Evolutionary conservation across 345 rosid genomes (phyloP).

Genomic region (Geranium brycei): DNA sequence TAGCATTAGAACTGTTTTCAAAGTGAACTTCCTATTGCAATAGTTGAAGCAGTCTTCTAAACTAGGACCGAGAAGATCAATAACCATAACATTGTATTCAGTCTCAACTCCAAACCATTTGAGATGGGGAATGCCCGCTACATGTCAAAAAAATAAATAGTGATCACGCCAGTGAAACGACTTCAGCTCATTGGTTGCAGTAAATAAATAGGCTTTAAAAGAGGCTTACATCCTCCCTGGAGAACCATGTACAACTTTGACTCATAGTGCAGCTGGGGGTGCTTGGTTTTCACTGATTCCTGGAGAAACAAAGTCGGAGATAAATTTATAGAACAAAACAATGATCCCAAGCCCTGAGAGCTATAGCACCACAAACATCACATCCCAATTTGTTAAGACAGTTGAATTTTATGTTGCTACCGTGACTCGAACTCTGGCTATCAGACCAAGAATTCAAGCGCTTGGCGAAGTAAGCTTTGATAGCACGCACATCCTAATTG

Average conservation of each 20-base stretch:
- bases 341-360: not conserved
- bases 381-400: too few relatives aligned
- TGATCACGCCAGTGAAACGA: not conserved
- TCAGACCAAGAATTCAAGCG: too few relatives aligned
- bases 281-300: conserved; percentile 87
- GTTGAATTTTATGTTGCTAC: too few relatives aligned
- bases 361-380: not conserved
- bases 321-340: not conserved
- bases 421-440: too few relatives aligned
- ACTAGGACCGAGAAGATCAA: conserved; percentile 90
- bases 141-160: conserved; percentile 8
- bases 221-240: conserved; percentile 81
- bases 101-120: conserved; percentile 89
- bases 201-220: not conserved
- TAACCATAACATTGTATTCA: conserved; percentile 74
- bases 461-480: too few relatives aligned
- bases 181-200: not conserved
- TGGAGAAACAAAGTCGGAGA: conserved; percentile 6
- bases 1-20: conserved; percentile 79
- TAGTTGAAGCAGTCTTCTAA: conserved; percentile 84
- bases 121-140: conserved; percentile 83
- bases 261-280: conserved; percentile 85
- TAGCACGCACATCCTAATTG: not conserved
- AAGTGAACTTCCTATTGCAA: conserved; percentile 60
- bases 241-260: conserved; percentile 81